Evolutionary conservation across 176 grass and related monocot species (phyloP).

Genomic region (Oryza punctata): DNA sequence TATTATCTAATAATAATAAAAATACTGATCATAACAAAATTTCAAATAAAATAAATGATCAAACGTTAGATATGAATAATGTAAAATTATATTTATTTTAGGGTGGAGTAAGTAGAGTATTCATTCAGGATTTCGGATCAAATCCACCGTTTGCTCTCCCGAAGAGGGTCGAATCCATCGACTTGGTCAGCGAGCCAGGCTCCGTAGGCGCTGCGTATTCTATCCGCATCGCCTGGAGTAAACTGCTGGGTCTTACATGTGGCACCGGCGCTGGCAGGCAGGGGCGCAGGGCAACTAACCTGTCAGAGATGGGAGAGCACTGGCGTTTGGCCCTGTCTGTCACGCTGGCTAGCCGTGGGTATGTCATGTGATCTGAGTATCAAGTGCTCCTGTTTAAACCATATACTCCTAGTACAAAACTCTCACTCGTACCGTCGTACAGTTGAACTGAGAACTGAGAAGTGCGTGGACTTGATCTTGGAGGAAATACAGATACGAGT

Average conservation of each 20-base stretch:
- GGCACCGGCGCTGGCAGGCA: not conserved
- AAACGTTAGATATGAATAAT: too few species aligned
- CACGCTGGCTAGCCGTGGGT: not conserved
- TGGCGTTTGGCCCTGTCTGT: constrained; percentile 14
- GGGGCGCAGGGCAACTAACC: constrained; percentile 13
- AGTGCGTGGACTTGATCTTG: not conserved
- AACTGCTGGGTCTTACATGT: constrained; percentile 8
- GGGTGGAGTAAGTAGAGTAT: too few species aligned
- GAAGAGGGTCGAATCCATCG: not conserved
- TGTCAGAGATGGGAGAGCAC: constrained; percentile 25
- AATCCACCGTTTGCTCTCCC: not conserved
- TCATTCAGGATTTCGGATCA: constrained; percentile 9
- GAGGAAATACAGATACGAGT: not conserved
- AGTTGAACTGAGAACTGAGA: not conserved
- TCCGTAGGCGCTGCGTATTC: not conserved
- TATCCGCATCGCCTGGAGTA: constrained; percentile 30
- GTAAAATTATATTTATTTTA: too few species aligned
- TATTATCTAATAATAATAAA: too few species aligned
- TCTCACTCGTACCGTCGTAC: not conserved
- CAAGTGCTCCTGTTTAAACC: not conserved
- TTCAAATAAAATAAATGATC: too few species aligned
- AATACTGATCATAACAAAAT: too few species aligned
- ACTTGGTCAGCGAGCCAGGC: not conserved
- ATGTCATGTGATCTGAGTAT: constrained; percentile 14
- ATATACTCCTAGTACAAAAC: not conserved